Conservation (phyloP, 768 basidiomycete genomes). For the Mycena venus region DNA sequence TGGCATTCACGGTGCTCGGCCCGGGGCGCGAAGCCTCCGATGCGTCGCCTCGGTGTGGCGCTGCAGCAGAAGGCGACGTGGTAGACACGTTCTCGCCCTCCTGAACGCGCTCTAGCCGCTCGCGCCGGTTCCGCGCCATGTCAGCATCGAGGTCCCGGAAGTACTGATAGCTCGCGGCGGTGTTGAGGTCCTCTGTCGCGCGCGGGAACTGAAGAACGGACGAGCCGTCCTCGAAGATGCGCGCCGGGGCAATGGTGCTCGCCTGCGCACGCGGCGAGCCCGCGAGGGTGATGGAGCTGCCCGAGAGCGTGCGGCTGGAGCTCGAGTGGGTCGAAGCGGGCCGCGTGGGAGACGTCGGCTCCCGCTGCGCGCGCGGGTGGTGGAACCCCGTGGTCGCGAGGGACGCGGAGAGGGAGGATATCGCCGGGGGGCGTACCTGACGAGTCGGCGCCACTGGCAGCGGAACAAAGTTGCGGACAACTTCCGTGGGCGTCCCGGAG, state of each 20-base stretch:
- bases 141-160: constrained; percentile 61
- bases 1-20: constrained; percentile 31
- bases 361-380: constrained; percentile 55
- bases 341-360: constrained; percentile 33
- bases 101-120: constrained; percentile 30
- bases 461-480: constrained; percentile 73
- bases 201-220: constrained; percentile 59
- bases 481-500: constrained; percentile 47
- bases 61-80: constrained; percentile 9
- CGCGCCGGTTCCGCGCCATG: constrained; percentile 46
- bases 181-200: constrained; percentile 57
- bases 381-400: constrained; percentile 72
- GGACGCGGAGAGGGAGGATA: constrained; percentile 81
- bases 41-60: neutral
- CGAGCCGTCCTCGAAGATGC: constrained; percentile 39
- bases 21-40: constrained; percentile 16
- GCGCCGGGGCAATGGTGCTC: constrained; percentile 27
- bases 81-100: constrained; percentile 29
- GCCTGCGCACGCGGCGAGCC: constrained; percentile 25
- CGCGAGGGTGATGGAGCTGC: constrained; percentile 49
- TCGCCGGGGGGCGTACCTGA: constrained; percentile 51
- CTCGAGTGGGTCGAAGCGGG: constrained; percentile 23
- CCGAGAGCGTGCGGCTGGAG: constrained; percentile 27
- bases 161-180: constrained; percentile 60
- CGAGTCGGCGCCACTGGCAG: constrained; percentile 53